Evolutionary conservation across 768 basidiomycete genomes (phyloP).

Genomic region (Russula sp.): DNA sequence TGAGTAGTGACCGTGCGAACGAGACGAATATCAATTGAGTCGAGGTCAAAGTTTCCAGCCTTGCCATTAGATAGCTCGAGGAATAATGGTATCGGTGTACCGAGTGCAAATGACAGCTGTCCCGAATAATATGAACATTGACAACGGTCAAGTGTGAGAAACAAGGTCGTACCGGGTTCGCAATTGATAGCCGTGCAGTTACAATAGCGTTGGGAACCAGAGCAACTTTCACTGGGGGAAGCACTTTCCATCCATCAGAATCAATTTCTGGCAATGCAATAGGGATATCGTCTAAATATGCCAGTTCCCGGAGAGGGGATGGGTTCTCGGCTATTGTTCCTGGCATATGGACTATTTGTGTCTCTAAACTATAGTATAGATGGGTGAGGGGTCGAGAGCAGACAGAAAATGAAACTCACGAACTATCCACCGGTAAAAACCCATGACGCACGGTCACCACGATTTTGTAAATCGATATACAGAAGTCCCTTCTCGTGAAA

Average conservation of each 20-base stretch:
- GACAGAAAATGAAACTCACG: conserved; percentile 15
- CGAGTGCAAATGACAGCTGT: conserved; percentile 24
- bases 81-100: conserved; percentile 25
- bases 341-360: conserved; percentile 28
- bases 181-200: conserved; percentile 19
- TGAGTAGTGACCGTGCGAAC: conserved; percentile 19
- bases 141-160: background rate
- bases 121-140: background rate
- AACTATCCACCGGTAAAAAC: conserved; percentile 21
- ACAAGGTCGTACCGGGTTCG: conserved; percentile 15
- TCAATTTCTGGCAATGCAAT: conserved; percentile 21
- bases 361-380: conserved; percentile 19
- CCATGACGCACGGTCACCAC: conserved; percentile 22
- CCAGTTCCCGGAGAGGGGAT: conserved; percentile 24
- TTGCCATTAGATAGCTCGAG: conserved; percentile 1
- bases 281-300: conserved; percentile 17
- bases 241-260: conserved; percentile 30
- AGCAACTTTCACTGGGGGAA: conserved; percentile 17
- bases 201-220: background rate
- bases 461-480: conserved; percentile 30
- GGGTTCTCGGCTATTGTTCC: conserved; percentile 27
- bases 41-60: background rate
- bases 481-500: conserved; percentile 42
- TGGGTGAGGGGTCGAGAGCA: conserved; percentile 2
- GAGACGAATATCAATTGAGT: conserved; percentile 21